Base-by-base conservation (phyloP, 2,329 filamentous ascomycete species). In the Ceratocystis cubensis region DNA sequence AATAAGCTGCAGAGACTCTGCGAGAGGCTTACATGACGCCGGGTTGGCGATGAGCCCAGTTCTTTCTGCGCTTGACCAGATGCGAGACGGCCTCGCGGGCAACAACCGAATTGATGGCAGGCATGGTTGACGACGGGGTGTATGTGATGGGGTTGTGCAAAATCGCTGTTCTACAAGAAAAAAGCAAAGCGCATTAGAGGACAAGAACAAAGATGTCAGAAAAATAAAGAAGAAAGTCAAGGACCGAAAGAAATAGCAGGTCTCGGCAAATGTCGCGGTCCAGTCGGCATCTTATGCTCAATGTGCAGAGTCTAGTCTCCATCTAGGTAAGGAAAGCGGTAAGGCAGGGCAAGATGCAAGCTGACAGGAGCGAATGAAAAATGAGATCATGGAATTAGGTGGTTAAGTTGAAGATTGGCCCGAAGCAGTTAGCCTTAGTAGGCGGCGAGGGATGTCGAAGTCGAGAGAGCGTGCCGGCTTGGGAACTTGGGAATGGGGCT, bases 71-170 rank as follows among this genome's bases (percentile, higher is more conserved):
- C 75, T 77, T 78, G 70, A 70, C 72, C 61, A 78, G 73, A 73
- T 73, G 69, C 62, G 75, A 70, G 71, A 73, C 74, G 67, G 72
- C 70, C 71, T 76, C 74, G 71, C 76, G 76, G 71, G 72, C 71
- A 69, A 75, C 74, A 69, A 77, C 69, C 67, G 74, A 71, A 71
- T 74, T 73, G 71, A 78, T 76, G 72, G 74, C 75, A 71, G 76
- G 75, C 77, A 78, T 78, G 75, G 71, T 75, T 73, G 50, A 10
- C 7, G 48, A 53, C 7, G 22, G 50, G 50, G 13, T 22, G 50
- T 28, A 70, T 61, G 65, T 48, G 68, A 65, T 68, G 69, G 67
- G 70, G 69, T 71, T 68, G 69, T 20, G 63, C 7, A 48, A 56
- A 45, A 37, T 13, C 10, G 44, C 37, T 15, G 2, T 46, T 44